These are phyloP conservation scores for Fusarium sp. DNA, from an alignment of 2,329 filamentous ascomycete genomes.

Conservation along the genomic window DNA sequence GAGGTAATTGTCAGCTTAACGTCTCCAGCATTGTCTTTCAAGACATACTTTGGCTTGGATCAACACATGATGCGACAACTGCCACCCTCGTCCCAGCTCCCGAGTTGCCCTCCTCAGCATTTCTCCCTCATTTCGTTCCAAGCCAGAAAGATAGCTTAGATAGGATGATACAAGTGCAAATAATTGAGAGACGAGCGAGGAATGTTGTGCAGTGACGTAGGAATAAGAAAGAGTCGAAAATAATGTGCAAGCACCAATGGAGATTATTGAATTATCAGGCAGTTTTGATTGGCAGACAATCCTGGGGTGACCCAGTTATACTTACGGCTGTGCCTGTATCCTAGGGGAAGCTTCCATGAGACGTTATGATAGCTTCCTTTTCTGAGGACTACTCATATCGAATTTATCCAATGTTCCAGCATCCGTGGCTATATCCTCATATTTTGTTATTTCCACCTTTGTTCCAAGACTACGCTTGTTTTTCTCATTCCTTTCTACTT, in stretches of 20 bases:
- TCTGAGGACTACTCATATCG: not conserved
- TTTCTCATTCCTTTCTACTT: slow-evolving; percentile 28
- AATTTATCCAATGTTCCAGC: not conserved
- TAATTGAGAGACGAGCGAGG: not conserved
- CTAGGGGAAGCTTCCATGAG: not conserved
- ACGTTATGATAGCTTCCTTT: not conserved
- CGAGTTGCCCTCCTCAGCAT: slow-evolving; percentile 54
- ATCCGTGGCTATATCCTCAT: too few species aligned
- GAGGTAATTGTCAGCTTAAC: slow-evolving; percentile 26
- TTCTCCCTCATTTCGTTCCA: slow-evolving; percentile 52
- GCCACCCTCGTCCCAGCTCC: slow-evolving; percentile 51
- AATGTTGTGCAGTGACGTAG: not conserved
- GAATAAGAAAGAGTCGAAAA: slow-evolving; percentile 6
- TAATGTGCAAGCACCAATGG: slow-evolving; percentile 47
- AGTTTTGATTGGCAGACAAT: slow-evolving; percentile 20
- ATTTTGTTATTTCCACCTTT: not conserved
- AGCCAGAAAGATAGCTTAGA: slow-evolving; percentile 1
- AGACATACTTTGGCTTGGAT: slow-evolving; percentile 41
- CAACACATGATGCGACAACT: slow-evolving; percentile 41
- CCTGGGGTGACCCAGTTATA: not conserved
- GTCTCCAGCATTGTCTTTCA: not conserved
- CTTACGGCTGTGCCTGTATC: not conserved
- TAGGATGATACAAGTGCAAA: not conserved
- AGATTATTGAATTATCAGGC: slow-evolving; percentile 31
- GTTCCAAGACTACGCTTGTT: not conserved